Conservation (phyloP, 495 filamentous ascomycete genomes). For the Xylaria acuta region DNA sequence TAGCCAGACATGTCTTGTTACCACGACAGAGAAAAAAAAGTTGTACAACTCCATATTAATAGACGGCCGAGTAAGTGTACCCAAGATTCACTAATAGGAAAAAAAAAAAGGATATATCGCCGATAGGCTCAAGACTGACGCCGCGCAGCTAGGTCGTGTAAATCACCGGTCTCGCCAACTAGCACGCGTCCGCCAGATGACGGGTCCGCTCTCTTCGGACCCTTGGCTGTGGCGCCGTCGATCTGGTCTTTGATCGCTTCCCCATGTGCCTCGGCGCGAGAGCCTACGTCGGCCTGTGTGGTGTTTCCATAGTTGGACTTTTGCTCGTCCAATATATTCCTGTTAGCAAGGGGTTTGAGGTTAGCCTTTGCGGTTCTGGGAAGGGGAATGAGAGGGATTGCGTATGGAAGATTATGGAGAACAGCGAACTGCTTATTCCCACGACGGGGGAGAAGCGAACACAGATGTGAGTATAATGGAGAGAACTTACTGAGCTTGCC, state of each 20-base stretch:
- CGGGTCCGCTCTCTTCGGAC: conserved; percentile 36
- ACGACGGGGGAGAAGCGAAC: not conserved
- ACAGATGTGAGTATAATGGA: not conserved
- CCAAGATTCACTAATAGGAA: not conserved
- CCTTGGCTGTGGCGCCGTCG: conserved; percentile 33
- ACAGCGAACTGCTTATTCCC: not conserved
- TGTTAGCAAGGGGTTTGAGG: not conserved
- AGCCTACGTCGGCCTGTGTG: conserved; percentile 29
- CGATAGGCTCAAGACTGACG: conserved; percentile 21
- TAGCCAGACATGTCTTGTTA: not conserved
- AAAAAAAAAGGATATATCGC: not conserved
- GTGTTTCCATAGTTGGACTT: conserved; percentile 23
- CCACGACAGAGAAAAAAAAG: not conserved
- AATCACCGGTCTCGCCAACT: conserved; percentile 39
- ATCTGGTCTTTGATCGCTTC: conserved; percentile 39
- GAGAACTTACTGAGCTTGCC: conserved; percentile 34
- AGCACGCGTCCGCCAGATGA: conserved; percentile 35
- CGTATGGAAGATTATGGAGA: not conserved
- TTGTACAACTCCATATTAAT: not conserved
- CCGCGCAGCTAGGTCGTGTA: conserved; percentile 38
- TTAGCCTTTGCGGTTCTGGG: not conserved
- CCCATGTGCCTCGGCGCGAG: conserved; percentile 27
- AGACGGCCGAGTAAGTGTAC: not conserved
- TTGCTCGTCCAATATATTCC: conserved; percentile 36
- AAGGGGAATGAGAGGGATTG: not conserved